Evolutionary conservation across 2,329 filamentous ascomycete species (phyloP), one percentile per base, ranked within the genome.

Genomic region (Cladosporium sp.): DNA sequence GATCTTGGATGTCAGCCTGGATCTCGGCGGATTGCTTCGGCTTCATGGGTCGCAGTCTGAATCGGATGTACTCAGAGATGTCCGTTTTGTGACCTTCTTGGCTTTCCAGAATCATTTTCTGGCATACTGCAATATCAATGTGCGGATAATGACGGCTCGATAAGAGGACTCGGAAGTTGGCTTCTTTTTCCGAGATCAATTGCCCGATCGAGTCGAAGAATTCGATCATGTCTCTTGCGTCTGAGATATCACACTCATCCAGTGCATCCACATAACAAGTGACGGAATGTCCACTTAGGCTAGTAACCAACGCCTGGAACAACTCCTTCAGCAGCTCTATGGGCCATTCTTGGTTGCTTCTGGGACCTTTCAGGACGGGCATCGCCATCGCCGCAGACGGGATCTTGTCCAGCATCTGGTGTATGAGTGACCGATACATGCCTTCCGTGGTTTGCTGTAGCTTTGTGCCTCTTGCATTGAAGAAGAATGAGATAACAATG

Each of bases 401-500:
- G 0, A 63, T 53, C 0, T 62, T 56, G 0, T 66, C 18, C 0
- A 81, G 61, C 0, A 82, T 61, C 34, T 82, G 76, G 1, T 66
- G 56, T 0, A 82, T 52, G 0, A 82, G 52, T 0, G 77, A 77
- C 2, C 77, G 69, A 55, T 79, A 80, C 63, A 82, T 71, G 0
- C 80, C 79, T 0, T 38, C 35, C 35, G n/a, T 3, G 8, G 35
- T n/a, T 13, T 18, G 19, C 22, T 14, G 16, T 5, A 49, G 31
- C 3, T 49, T 7, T 13, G 13, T 14, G 0, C 75, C 75, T 49
- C 73, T 61, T 0, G 74, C 74, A 52, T 77, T 74, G 66, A 79
- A 79, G 65, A 77, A 79, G 59, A 77, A 78, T 0, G 70, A 72
- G 1, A 76, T 51, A 0, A 72, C 56, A 0, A 65, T 37, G 1